These are phyloP conservation scores for Nymphaea thermarum DNA, from an alignment of 164 flowering plant genomes.

Conservation along the genomic window DNA sequence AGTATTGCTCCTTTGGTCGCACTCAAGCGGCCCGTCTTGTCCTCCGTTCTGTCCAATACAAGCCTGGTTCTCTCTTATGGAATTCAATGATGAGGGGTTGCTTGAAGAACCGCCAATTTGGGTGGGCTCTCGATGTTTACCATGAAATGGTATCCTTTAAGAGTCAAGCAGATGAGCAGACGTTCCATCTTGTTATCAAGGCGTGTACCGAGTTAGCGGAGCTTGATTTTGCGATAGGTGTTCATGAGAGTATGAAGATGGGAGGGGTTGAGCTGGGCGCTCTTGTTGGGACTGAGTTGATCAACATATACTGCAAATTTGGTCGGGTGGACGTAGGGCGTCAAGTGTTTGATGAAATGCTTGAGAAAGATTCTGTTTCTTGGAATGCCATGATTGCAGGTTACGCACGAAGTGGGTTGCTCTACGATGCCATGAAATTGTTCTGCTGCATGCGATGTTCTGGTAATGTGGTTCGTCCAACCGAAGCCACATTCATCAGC, in stretches of 20 bases:
- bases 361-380: slow-evolving; percentile 7
- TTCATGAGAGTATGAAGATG: slow-evolving; percentile 1
- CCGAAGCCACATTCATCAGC: slow-evolving; percentile 8
- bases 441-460: slow-evolving; percentile 3
- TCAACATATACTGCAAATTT: slow-evolving; percentile 9
- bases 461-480: slow-evolving; percentile 1
- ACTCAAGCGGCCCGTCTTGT: slow-evolving; percentile 1
- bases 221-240: slow-evolving; percentile 3
- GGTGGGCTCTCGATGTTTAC: slow-evolving; percentile 5
- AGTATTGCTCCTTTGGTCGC: slow-evolving; percentile 3
- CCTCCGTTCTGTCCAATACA: background rate
- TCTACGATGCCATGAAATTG: background rate
- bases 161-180: slow-evolving; percentile 5
- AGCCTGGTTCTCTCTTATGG: slow-evolving; percentile 9
- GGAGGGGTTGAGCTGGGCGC: background rate
- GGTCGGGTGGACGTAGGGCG: slow-evolving; percentile 5
- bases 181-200: slow-evolving; percentile 7
- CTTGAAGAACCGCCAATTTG: slow-evolving; percentile 1
- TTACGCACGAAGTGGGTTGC: slow-evolving; percentile 1
- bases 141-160: background rate
- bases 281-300: slow-evolving; percentile 11
- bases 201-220: slow-evolving; percentile 9
- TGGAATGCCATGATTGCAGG: slow-evolving; percentile 12
- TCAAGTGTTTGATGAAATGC: slow-evolving; percentile 8
- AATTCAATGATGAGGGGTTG: slow-evolving; percentile 11